Evolutionary conservation across 352 stramenopile genomes (phyloP), one percentile per base, ranked within the genome.

Genomic region (Phytophthora melonis): DNA sequence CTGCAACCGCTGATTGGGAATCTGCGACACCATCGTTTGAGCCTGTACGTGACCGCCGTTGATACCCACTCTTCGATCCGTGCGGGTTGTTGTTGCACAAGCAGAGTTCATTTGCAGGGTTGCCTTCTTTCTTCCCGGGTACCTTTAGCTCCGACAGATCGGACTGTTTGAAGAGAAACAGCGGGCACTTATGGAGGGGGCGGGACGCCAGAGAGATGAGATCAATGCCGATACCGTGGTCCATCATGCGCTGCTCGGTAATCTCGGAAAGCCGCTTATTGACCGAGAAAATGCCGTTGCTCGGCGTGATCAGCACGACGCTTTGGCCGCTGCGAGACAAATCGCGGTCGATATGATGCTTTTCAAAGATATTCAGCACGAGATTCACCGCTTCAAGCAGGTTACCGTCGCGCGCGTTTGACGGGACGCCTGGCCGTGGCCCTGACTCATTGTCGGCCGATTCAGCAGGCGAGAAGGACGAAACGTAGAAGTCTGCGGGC

Each of bases 191-290:
- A 80, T 99, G 97, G 8, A 99, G 78, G 32, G 98, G 98, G 11
- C 97, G 97, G 27, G 98, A 91, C 3, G 95, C 91, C 13, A 82
- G 98, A 34, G 94, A 98, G 34, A 99, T 91, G 76, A 99, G 95
- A 79, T 99, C 98, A 68, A 98, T 99, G 39, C 98, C 98, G 68
- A 99, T 99, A 50, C 97, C 98, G 78, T 99, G 98, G 74, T 99
- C 98, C 97, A 99, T 99, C 97, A 99, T 99, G 32, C 98, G 87
- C 83, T 99, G 97, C 69, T 99, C 98, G 16, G 97, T 99, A 62
- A 99, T 99, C 62, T 96, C 88, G n/a, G 94, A 91, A 23, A 99
- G 84, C 27, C 88, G 88, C 71, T 96, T 96, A 73, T 99, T 97
- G 3, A 99, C 97, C 0, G 98, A 93, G 84, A 99, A 99, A 50